phyloP scores from a whole-genome alignment of 257 asterid genomes.

The Solanum corneliomulleri region DNA sequence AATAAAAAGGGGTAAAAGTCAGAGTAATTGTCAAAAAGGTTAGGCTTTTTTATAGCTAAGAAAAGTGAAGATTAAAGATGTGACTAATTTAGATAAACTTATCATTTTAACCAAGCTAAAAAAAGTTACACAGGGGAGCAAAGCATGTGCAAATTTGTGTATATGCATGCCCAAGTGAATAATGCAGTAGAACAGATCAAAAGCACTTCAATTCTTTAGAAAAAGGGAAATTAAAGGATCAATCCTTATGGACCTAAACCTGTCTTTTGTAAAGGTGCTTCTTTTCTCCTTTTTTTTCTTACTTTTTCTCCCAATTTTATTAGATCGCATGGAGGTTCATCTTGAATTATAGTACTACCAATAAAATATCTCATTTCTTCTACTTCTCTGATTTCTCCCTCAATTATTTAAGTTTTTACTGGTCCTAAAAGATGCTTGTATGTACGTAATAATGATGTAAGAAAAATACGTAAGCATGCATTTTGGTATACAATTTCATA shows the following conservation, averaged over 20 bases:
- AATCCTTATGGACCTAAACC: neutral
- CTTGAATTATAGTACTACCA: neutral
- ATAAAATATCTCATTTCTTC: neutral
- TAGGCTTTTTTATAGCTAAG: neutral
- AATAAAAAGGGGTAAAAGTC: neutral
- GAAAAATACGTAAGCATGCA: neutral
- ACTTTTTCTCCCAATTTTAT: neutral
- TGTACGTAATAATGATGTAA: neutral
- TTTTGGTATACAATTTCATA: neutral
- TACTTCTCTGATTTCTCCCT: neutral
- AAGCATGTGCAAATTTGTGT: neutral
- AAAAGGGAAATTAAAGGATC: neutral
- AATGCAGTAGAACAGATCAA: neutral
- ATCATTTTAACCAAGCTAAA: neutral
- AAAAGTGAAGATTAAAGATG: neutral
- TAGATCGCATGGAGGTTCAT: neutral
- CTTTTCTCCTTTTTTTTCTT: neutral
- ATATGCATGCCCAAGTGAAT: neutral
- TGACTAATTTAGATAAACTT: neutral
- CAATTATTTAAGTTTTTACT: neutral
- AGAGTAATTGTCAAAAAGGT: neutral
- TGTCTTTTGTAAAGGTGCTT: neutral
- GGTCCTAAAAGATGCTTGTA: neutral
- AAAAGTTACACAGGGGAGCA: neutral
- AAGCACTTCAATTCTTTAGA: neutral